Percentiles rank a stretch among this genome's conserved stretches.
Evolutionary conservation across 2,329 filamentous ascomycete genomes (phyloP).

Genomic region (Colletotrichum simmondsii): DNA sequence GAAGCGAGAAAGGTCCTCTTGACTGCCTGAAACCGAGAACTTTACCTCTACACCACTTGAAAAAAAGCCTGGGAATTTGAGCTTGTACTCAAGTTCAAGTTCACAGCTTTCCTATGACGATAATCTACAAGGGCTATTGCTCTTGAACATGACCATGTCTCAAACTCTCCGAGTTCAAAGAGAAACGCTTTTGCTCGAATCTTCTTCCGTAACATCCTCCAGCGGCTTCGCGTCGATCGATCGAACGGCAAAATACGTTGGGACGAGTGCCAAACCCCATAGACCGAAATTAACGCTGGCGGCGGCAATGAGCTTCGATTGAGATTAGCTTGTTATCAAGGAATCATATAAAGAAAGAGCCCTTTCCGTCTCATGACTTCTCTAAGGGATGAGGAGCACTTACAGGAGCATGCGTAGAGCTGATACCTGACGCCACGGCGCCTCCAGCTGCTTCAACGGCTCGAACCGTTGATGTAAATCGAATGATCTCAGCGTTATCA

Average conservation of each 20-base stretch:
- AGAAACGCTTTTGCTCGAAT: not conserved
- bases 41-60: too few relatives aligned
- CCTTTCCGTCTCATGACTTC: too few relatives aligned
- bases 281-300: slow-evolving; percentile 35
- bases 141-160: too few relatives aligned
- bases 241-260: slow-evolving; percentile 32
- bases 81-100: too few relatives aligned
- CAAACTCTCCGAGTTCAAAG: not conserved
- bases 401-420: slow-evolving; percentile 28
- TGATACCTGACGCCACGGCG: slow-evolving; percentile 29
- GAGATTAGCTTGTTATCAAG: not conserved
- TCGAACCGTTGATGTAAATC: slow-evolving; percentile 22
- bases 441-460: slow-evolving; percentile 29
- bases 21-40: too few relatives aligned
- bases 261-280: slow-evolving; percentile 31
- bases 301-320: slow-evolving; percentile 24
- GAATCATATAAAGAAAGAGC: too few relatives aligned
- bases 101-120: too few relatives aligned
- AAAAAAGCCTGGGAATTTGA: too few relatives aligned
- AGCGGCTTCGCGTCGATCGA: not conserved
- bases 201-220: not conserved
- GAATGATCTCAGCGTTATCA: slow-evolving; percentile 19
- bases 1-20: too few relatives aligned
- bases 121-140: too few relatives aligned
- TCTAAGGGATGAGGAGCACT: not conserved